These are phyloP conservation scores for Cytospora paraplurivora DNA, from an alignment of 2,329 filamentous ascomycete species.

Conservation along the genomic window DNA sequence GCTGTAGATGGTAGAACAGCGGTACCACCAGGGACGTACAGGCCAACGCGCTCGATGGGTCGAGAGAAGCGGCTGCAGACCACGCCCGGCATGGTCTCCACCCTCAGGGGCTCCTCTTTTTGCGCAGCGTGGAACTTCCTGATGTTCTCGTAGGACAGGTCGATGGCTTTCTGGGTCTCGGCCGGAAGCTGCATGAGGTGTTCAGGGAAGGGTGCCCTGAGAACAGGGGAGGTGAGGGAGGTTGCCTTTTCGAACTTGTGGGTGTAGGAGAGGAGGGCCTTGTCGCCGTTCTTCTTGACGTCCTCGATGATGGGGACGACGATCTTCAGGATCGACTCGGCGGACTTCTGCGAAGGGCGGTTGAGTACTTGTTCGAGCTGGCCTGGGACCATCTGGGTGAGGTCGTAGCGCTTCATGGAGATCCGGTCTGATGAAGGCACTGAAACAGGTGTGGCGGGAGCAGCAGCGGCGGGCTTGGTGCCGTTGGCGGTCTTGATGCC, in stretches of 20 bases:
- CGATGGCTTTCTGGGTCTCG: slow-evolving; percentile 90
- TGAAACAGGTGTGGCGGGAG: slow-evolving; percentile 33
- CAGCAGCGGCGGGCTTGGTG: slow-evolving; percentile 39
- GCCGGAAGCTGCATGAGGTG: slow-evolving; percentile 81
- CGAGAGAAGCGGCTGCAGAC: slow-evolving; percentile 90
- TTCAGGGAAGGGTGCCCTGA: slow-evolving; percentile 84
- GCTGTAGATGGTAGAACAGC: slow-evolving; percentile 96
- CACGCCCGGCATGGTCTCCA: slow-evolving; percentile 98
- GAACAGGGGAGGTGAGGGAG: slow-evolving; percentile 82
- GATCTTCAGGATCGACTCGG: slow-evolving; percentile 90
- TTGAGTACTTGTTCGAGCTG: slow-evolving; percentile 76
- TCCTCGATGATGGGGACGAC: slow-evolving; percentile 90
- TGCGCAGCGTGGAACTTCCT: slow-evolving; percentile 91
- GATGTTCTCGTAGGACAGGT: slow-evolving; percentile 92
- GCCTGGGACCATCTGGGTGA: slow-evolving; percentile 61
- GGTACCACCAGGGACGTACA: slow-evolving; percentile 95
- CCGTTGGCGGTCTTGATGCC: slow-evolving; percentile 56
- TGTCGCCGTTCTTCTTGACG: slow-evolving; percentile 81
- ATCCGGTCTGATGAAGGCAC: slow-evolving; percentile 57
- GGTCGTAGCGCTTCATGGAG: slow-evolving; percentile 78
- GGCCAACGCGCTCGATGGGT: slow-evolving; percentile 91
- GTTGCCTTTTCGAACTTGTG: slow-evolving; percentile 98
- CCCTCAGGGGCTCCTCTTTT: slow-evolving; percentile 75
- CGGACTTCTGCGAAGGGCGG: slow-evolving; percentile 89
- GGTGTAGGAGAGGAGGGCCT: slow-evolving; percentile 86